Base-by-base conservation (phyloP, 108 stramenopile species). In the Cyclotella baltica region DNA sequence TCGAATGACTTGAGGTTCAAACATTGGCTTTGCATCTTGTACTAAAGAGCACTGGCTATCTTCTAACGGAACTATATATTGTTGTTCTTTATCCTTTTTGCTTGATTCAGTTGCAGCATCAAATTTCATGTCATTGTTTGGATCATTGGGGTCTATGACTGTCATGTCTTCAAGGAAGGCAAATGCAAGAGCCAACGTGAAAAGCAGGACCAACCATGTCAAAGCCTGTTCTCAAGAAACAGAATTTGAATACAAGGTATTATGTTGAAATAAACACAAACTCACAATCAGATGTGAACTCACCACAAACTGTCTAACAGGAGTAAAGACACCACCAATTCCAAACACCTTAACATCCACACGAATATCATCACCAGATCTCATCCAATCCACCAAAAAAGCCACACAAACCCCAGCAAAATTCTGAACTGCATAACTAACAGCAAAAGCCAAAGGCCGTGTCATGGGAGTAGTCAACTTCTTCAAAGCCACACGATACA, bases 401-500 rank as follows among this genome's bases (percentile, higher is more conserved):
- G 72, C 71, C 18, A 77, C 76, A 34, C 70, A 50, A 5, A 53
- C 77, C 19, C 82, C 81, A 13, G 72, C 72, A 28, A 83, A 62
- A 63, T 83, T 83, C 28, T 56, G 62, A 6, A 51, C 40, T 2
- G 67, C 76, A 56, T 83, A 83, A 36, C 72, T 72, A 38, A 78
- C 20, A 2, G 77, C 61, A 59, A 83, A 83, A 13, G 37, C 82
- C 43, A 78, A 3, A 1, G 77, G 56, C 23, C 82, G 48, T 19
- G 82, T 83, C 16, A 34, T 47, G 0, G 82, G 82, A 3, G 82
- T 83, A 5, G 82, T 78, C 53, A 83, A 38, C 33, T 83, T 83
- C 65, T 83, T 83, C 35, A 83, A 72, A 0, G 82, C 75, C 18
- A 83, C 82, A 20, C 77, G 50, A 47, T 83, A 83, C 70, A 83